Base-by-base conservation (phyloP, 371 early-diverging fungal genomes). In the Mortierella sp. region DNA sequence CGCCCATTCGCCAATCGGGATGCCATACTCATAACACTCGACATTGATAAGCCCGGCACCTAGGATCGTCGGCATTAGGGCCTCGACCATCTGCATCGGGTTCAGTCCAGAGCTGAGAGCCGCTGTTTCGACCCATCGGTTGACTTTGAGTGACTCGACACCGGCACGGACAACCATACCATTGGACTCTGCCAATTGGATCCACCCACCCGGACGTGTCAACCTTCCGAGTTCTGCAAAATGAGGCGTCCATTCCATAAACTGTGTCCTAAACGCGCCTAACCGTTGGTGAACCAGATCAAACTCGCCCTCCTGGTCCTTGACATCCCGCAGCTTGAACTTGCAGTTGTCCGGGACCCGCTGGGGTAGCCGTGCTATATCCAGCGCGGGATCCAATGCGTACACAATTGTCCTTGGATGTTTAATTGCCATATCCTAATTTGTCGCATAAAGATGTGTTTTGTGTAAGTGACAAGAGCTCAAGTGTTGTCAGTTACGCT, bases 31-130 rank as follows among this genome's bases (percentile, higher is more conserved):
- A 50, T 85, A 85, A n/a, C 81, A 77, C 38, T 85, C 82, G 19
- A 85, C 85, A 70, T 85, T 85, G 55, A 85, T 81, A 77, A 81
- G 31, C 21, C 85, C 85, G 0, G 85, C 85, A 0, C 80, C 85
- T n/a, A 85, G 42, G 3, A 85, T 79, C 2, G 82, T 81, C 42
- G 85, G 85, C 71, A 84, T 81, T 70, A 84, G 16, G 0, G 85
- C 79, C 21, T 81, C 85, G 0, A 84, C 80, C 74, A 84, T 75
- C 60, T 81, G 85, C 72, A 73, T 77, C 13, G 82, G 85, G 47
- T 84, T 84, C 70, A 84, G 42, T 24, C 85, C 85, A 6, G 85
- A 70, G 34, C 82, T 84, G 55, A 84, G 28, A 13, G 85, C 82
- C 3, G 85, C 85, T 50, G 76, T 72, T 45, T 84, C 85, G 0